Conservation (phyloP, 1,284 basidiomycete species). For the Melanopsichium pennsylvanicum region DNA sequence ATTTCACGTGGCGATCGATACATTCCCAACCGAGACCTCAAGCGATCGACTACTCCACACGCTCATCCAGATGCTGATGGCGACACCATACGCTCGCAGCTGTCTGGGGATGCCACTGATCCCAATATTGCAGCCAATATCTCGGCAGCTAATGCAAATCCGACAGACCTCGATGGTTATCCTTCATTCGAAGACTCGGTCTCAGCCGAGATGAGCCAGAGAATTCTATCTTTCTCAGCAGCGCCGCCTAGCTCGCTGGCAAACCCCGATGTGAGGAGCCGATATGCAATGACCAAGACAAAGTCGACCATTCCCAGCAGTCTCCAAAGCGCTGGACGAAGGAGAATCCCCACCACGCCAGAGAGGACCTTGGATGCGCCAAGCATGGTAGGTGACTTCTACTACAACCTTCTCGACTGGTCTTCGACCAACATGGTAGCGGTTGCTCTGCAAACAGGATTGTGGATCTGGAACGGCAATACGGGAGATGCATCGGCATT, state of each 20-base stretch:
- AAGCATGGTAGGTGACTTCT: conserved; percentile 94
- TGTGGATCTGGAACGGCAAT: conserved; percentile 81
- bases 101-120: conserved; percentile 34
- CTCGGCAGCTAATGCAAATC: conserved; percentile 47
- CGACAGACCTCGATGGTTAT: conserved; percentile 49
- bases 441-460: conserved; percentile 54
- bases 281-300: conserved; percentile 54
- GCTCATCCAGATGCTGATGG: conserved; percentile 47
- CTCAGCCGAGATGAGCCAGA: conserved; percentile 65
- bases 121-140: conserved; percentile 49
- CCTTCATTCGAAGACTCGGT: conserved; percentile 56
- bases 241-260: conserved; percentile 66
- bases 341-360: conserved; percentile 82
- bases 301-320: conserved; percentile 59
- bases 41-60: conserved; percentile 34
- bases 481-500: conserved; percentile 81
- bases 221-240: conserved; percentile 68
- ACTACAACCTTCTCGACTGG: conserved; percentile 93
- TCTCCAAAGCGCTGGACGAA: conserved; percentile 68
- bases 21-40: conserved; percentile 61
- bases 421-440: conserved; percentile 76
- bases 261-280: conserved; percentile 61
- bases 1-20: conserved; percentile 60
- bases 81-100: conserved; percentile 45
- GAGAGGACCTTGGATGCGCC: conserved; percentile 94